Base-by-base conservation (phyloP, 1,139 yeast species). In the Kluyveromyces sp. region DNA sequence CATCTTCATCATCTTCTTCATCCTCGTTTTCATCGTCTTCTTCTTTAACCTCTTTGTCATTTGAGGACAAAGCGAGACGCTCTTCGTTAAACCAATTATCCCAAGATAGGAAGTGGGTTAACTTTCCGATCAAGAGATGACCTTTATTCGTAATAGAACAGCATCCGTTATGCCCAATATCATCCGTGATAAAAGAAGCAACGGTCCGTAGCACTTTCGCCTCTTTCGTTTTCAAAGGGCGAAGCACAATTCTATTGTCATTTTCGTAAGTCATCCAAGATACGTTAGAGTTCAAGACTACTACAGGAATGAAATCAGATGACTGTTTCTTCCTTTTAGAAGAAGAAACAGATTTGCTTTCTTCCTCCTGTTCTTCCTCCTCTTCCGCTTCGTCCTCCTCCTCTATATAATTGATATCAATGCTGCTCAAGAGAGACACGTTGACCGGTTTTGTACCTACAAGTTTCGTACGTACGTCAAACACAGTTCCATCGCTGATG, bases 401-500 rank as follows among this genome's bases (percentile, higher is more conserved):
- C 8, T 43, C 65, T 43, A 59, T 58, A 4, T 52, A 48, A 15
- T 49, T 50, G 33, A 54, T 46, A 27, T 39, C 39, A 15, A 41
- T 57, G 50, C 37, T 54, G 37, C 32, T 63, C 52, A 55, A 65
- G 3, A 51, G 29, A 64, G 77, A 70, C 27, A 88, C 66, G 6
- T 59, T 57, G 1, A 89, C 83, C 0, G 86, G 78, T 35, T 72
- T 71, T 0, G 84, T 73, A 0, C 96, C 97, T 45, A 85, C 66
- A 59, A 81, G 88, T 59, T 84, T 81, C n/a, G 79, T 77, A 53
- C 86, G 71, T 0, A 90, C 78, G 52, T 83, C 83, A 0, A 78
- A 70, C 10, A 90, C 65, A 43, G 76, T 75, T 0, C 96, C 97
- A 2, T 82, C 71, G 3, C 70, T 60, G 1, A 66, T 63, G 56